Base-by-base conservation (phyloP, 805 yeast species). In the Monosporozyma unispora region DNA sequence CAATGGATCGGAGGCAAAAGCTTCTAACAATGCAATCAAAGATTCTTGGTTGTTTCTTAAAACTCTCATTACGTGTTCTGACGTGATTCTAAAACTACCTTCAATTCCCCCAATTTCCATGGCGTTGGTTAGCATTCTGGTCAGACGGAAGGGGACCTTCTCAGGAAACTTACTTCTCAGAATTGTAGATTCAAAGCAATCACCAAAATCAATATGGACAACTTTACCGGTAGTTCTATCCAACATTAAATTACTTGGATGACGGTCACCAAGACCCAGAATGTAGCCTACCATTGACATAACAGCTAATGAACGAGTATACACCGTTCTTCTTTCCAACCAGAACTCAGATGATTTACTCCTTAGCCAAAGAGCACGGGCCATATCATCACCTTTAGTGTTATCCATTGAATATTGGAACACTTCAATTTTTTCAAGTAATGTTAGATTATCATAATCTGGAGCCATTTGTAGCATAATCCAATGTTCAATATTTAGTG, bases 281-380 rank as follows among this genome's bases (percentile, higher is more conserved):
- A 93, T 91, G 65, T 93, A 93, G 1, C 99, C 99, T 41, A 85
- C 96, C 96, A 93, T 93, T 0, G 98, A 91, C 98, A 93, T 95
- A 4, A 88, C 96, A 0, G 99, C 99, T 55, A 93, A 73, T 0
- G 98, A 93, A 50, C 99, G 75, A 0, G 98, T 91, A 62, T 93
- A 93, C 1, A 96, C 90, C 0, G 97, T 91, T 64, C 99, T 81
- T 58, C 99, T 80, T 63, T 93, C 98, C 38, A 93, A 73, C 99
- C 99, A 93, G 0, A 96, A 89, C 67, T 93, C 99, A 0, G 97
- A 88, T 0, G 96, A 87, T 56, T 93, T 81, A 44, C 96, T 87
- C 70, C 93, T 93, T 56, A 93, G 76, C 99, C 99, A 93, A 58
- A 95, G 71, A 3, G 95, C 96, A 57, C 91, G 85, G 69, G 93